Conservation (phyloP, 2,329 filamentous ascomycete species). For the Fusarium bactridioides region DNA sequence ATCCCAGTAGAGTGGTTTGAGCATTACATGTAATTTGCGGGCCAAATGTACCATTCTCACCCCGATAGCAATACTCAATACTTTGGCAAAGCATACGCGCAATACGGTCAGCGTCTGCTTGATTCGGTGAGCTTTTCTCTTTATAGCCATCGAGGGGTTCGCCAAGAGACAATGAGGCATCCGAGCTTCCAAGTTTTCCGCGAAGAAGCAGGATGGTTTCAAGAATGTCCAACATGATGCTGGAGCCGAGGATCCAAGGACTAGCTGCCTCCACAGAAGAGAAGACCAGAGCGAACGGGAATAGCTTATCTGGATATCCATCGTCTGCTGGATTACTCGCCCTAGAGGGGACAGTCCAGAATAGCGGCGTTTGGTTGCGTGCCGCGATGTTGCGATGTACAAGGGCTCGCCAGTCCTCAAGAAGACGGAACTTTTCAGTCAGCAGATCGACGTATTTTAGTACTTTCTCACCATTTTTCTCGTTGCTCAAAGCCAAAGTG, state of each 20-base stretch:
- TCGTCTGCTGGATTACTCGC: neutral
- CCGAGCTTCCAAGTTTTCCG: fast-evolving
- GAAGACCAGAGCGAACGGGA: neutral
- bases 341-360: neutral
- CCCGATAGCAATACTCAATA: conserved; percentile 6
- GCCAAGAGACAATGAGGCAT: fast-evolving
- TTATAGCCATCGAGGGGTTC: fast-evolving
- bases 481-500: fast-evolving
- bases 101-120: neutral
- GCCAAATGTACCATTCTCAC: conserved; percentile 9
- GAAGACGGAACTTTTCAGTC: neutral
- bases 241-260: neutral
- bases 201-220: neutral
- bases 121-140: no score
- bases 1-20: neutral
- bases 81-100: conserved; percentile 1
- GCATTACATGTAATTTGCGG: conserved; percentile 9
- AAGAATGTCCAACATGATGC: neutral
- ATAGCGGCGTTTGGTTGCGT: neutral
- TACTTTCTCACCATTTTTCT: fast-evolving
- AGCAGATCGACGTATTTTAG: neutral
- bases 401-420: neutral
- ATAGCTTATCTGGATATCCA: neutral
- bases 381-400: neutral
- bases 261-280: neutral